phyloP scores from a whole-genome alignment of 208 protist species.

The Angomonas deanei region DNA sequence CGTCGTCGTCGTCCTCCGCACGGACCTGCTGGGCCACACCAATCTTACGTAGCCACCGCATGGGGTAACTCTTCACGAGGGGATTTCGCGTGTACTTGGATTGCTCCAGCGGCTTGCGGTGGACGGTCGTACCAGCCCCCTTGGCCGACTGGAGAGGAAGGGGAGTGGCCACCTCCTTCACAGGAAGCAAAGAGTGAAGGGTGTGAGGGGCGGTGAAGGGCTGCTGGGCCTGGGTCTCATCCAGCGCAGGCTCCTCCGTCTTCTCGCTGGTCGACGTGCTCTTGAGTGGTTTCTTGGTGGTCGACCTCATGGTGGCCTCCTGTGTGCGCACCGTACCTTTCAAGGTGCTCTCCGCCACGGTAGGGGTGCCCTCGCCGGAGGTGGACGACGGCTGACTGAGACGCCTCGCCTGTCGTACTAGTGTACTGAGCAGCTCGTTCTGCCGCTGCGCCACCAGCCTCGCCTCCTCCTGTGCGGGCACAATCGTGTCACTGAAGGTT shows the following conservation, averaged over 20 bases:
- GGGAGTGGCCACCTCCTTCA: not conserved
- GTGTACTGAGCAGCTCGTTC: constrained; percentile 2
- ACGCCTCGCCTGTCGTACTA: not conserved
- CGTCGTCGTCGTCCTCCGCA: not conserved
- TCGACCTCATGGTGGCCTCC: too few species aligned
- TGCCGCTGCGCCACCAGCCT: not conserved
- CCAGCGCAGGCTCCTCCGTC: not conserved
- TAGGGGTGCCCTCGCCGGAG: not conserved
- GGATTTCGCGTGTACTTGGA: constrained; percentile 11
- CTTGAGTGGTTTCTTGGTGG: too few species aligned
- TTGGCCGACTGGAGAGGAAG: not conserved
- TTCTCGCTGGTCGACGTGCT: not conserved
- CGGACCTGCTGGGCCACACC: not conserved
- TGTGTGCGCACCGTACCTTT: too few species aligned
- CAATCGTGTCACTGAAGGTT: constrained; percentile 18
- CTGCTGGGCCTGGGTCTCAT: not conserved
- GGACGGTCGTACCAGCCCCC: not conserved
- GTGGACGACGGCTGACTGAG: not conserved
- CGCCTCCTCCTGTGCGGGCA: not conserved
- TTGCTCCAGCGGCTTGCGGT: not conserved
- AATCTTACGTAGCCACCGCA: constrained; percentile 8
- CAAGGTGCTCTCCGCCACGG: not conserved
- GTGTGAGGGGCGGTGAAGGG: constrained; percentile 3
- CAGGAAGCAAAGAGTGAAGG: constrained; percentile 2
- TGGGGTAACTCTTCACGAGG: constrained; percentile 10